Percentiles rank a stretch among this genome's conserved stretches.
Conservation (phyloP, 257 asterid genomes). For the Lantana camara region DNA sequence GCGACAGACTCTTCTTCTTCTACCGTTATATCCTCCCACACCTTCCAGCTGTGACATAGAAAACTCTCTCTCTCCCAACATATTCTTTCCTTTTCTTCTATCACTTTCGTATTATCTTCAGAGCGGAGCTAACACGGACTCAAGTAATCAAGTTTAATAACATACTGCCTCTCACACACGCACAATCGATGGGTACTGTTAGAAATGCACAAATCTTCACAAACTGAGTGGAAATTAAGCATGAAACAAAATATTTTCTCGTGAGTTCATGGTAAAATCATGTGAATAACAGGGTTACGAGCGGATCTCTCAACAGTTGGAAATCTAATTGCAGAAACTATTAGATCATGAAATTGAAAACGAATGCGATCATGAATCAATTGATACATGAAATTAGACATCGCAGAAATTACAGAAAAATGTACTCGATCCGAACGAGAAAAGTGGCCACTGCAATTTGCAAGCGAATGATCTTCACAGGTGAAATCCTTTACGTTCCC, state of each 20-base stretch:
- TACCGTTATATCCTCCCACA: no score
- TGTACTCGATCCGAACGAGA: constrained; percentile 54
- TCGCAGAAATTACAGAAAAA: constrained; percentile 19
- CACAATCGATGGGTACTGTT: no score
- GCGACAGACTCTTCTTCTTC: no score
- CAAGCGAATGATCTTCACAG: constrained; percentile 11
- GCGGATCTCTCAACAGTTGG: constrained; percentile 25
- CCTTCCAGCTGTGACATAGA: no score
- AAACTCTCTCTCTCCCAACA: no score
- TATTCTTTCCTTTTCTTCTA: no score
- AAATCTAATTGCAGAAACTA: neutral
- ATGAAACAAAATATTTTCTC: neutral
- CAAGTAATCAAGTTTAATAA: neutral
- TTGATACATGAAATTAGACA: neutral
- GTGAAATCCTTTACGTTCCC: no score
- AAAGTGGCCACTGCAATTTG: constrained; percentile 57
- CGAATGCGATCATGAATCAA: constrained; percentile 7
- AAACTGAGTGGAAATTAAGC: neutral
- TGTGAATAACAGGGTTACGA: neutral
- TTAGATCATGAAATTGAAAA: constrained; percentile 26
- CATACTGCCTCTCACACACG: neutral
- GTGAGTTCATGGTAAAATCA: neutral
- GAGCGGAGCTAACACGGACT: no score
- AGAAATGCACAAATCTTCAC: neutral
- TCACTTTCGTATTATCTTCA: no score